Percentiles rank a stretch among this genome's conserved stretches.
Conservation (phyloP, 1,139 yeast species). For the Suhomyces ambrosiae region DNA sequence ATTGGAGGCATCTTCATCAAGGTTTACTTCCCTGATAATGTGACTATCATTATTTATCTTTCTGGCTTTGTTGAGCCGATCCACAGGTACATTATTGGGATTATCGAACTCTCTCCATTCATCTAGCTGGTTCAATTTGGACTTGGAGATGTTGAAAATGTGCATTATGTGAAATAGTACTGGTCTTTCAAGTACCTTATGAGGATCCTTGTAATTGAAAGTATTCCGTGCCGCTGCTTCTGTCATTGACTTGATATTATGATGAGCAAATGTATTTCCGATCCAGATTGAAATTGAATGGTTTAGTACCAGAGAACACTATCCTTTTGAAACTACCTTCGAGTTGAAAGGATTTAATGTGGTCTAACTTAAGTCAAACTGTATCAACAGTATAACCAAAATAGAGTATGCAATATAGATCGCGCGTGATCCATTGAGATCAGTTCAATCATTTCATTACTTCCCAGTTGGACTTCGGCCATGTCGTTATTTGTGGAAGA, state of each 20-base stretch:
- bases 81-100: slow-evolving; percentile 46
- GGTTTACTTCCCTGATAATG: slow-evolving; percentile 37
- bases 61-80: slow-evolving; percentile 30
- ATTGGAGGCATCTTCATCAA: slow-evolving; percentile 24
- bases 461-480: slow-evolving; percentile 9
- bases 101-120: slow-evolving; percentile 42
- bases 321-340: too few species aligned
- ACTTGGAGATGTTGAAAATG: slow-evolving; percentile 38
- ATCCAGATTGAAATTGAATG: too few species aligned
- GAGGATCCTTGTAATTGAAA: slow-evolving; percentile 15
- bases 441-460: too few species aligned
- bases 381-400: too few species aligned
- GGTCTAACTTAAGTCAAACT: too few species aligned
- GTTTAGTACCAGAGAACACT: too few species aligned
- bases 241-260: slow-evolving; percentile 3
- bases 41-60: slow-evolving; percentile 8
- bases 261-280: too few species aligned
- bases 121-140: slow-evolving; percentile 39
- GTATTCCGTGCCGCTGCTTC: slow-evolving; percentile 3
- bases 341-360: too few species aligned
- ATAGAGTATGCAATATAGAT: too few species aligned
- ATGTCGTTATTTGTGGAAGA: slow-evolving; percentile 21
- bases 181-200: slow-evolving; percentile 20
- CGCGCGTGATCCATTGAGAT: too few species aligned
- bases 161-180: slow-evolving; percentile 35